Evolutionary conservation across 495 filamentous ascomycete genomes (phyloP).

Genomic region (Lepidopterella palustris): DNA sequence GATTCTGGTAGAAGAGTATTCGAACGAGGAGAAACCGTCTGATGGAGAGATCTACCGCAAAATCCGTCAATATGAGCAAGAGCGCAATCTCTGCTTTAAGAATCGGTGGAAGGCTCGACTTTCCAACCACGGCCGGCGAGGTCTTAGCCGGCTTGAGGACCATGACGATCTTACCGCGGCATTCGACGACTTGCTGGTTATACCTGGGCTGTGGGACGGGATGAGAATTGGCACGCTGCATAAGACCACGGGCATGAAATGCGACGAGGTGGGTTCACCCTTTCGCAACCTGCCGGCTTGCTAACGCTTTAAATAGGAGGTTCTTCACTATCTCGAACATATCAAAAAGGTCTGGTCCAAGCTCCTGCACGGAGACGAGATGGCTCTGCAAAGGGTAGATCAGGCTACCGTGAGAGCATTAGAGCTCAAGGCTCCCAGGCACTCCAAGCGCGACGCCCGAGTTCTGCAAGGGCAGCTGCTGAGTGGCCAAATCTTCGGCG

Average conservation of each 20-base stretch:
- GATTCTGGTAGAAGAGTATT: slow-evolving; percentile 35
- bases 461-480: slow-evolving; percentile 14
- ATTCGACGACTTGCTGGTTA: background rate
- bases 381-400: background rate
- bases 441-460: slow-evolving; percentile 5
- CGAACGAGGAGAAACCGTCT: slow-evolving; percentile 33
- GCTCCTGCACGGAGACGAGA: background rate
- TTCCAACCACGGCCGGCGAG: background rate
- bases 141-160: background rate
- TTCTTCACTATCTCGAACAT: background rate
- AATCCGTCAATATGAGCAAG: slow-evolving; percentile 35
- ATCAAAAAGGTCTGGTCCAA: background rate
- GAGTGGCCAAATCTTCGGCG: slow-evolving; percentile 28
- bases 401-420: slow-evolving; percentile 6
- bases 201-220: background rate
- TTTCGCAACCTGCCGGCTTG: background rate
- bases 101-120: slow-evolving; percentile 23
- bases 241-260: background rate
- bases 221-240: background rate
- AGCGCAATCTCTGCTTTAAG: slow-evolving; percentile 23
- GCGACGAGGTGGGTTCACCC: background rate
- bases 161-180: background rate
- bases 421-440: slow-evolving; percentile 11
- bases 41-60: slow-evolving; percentile 41
- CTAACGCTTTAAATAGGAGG: background rate